Conservation (phyloP, 2,329 filamentous ascomycete species). For the Cercospora sojina region DNA sequence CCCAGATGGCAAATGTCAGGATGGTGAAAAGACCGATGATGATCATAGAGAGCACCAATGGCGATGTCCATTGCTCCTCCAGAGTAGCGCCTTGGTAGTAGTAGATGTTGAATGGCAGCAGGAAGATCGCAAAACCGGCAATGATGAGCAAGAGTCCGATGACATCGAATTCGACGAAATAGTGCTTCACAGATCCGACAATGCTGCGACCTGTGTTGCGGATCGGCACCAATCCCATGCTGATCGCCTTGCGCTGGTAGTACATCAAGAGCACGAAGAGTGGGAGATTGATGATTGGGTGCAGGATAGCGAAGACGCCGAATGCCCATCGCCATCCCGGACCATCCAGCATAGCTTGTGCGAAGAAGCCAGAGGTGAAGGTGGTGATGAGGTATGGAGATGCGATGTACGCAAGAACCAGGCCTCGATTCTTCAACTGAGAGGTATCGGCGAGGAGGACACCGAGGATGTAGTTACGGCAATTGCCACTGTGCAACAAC, state of each 20-base stretch:
- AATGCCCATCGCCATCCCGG: constrained; percentile 36
- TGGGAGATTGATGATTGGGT: constrained; percentile 30
- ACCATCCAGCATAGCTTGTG: constrained; percentile 27
- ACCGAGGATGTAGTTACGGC: constrained; percentile 31
- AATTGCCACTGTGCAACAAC: constrained; percentile 21
- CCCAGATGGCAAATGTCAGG: constrained; percentile 55
- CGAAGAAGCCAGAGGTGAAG: constrained; percentile 31
- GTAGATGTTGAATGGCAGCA: constrained; percentile 66
- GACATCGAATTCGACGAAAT: constrained; percentile 33
- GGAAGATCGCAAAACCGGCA: constrained; percentile 61
- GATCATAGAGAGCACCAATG: constrained; percentile 41
- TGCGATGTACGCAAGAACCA: constrained; percentile 33
- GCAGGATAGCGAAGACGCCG: constrained; percentile 35
- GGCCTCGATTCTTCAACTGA: constrained; percentile 32
- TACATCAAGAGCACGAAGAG: constrained; percentile 30
- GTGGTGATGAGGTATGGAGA: constrained; percentile 37
- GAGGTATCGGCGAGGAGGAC: constrained; percentile 37
- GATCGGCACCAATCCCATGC: constrained; percentile 26
- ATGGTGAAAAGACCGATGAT: constrained; percentile 33
- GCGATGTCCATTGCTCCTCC: constrained; percentile 38
- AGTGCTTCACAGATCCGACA: constrained; percentile 27
- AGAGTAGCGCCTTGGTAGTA: constrained; percentile 32
- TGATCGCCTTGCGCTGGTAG: constrained; percentile 30
- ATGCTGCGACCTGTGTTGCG: constrained; percentile 26
- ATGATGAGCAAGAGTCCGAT: constrained; percentile 32